Evolutionary conservation across 2,329 filamentous ascomycete genomes (phyloP), one percentile per base, ranked within the genome.

Genomic region (Penicillium brasilianum): DNA sequence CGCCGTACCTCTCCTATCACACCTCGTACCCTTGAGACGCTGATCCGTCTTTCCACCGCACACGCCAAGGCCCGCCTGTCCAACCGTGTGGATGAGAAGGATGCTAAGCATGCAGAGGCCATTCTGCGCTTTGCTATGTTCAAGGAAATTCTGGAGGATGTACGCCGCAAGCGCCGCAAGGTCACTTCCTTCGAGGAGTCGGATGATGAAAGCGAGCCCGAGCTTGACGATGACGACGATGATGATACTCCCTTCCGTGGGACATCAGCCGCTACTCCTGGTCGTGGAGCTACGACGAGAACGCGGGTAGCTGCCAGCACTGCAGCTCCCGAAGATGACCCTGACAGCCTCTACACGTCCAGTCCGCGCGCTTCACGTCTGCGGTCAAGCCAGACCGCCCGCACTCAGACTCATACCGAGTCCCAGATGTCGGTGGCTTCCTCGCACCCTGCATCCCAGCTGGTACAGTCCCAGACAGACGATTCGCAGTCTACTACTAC

Each of bases 31-130:
- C 84, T 99, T 16, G 95, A 99, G 78, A 99, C 95, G 0, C 85
- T 99, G n/a, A 98, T 99, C 74, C 95, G 95, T 88, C 84, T 99
- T 18, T 91, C 95, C 5, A 98, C 94, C 0, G 95, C 95, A 1
- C 95, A 99, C 70, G 95, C 95, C 62, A 99, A 98, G 79, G 87
- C 93, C 7, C 88, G 95, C 32, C 83, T 99, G 7, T 97, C 93
- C 0, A 93, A 87, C 72, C 84, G 92, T 43, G 92, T 99, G 2
- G 93, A 98, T 66, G 90, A 96, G 75, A 88, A 89, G 58, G 95
- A 99, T 76, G 93, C 94, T 1, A 81, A 91, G 56, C 89, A 93
- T 36, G 95, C 95, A 10, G 94, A 99, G 76, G 85, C 88, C 9
- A 96, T 99, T 66, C 81, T 99, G 34, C 87, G 95, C 18, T 99